A percentile compares a stretch with the other conserved stretches of the same genome.
phyloP scores from a whole-genome alignment of 225 moss, liverwort and hornwort species.

The Thuidium tamariscinum region DNA sequence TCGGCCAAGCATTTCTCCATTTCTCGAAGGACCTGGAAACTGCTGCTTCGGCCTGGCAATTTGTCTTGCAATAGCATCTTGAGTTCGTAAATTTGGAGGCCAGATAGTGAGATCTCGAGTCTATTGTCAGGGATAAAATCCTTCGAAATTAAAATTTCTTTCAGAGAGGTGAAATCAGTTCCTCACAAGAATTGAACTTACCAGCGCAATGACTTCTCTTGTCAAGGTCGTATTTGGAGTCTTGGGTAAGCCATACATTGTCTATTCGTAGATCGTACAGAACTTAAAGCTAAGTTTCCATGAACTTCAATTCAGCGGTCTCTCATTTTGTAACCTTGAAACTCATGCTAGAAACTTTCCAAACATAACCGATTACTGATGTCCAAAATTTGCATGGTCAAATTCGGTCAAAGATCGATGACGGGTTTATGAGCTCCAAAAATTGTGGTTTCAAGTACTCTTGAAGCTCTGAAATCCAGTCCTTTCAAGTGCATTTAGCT shows the following conservation, averaged over 20 bases:
- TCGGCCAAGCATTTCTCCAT: not conserved
- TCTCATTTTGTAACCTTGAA: not conserved
- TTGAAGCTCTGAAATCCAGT: not conserved
- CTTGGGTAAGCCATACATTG: constrained; percentile 10
- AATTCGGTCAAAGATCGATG: not conserved
- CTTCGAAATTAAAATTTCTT: not conserved
- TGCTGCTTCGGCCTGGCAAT: not conserved
- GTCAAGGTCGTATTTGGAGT: constrained; percentile 22
- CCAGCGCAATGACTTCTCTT: constrained; percentile 10
- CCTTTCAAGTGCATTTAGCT: not conserved
- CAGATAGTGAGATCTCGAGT: not conserved
- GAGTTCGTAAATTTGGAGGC: not conserved
- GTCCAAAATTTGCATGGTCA: not conserved
- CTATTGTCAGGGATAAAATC: not conserved
- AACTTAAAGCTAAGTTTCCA: not conserved
- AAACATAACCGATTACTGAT: not conserved
- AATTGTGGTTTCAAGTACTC: not conserved
- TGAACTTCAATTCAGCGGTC: not conserved
- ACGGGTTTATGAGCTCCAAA: not conserved
- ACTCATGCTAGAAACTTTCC: not conserved
- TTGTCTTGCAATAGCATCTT: not conserved
- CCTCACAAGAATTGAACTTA: not conserved
- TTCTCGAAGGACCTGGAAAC: not conserved
- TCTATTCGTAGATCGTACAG: not conserved
- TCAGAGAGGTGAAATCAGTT: not conserved